Percentiles rank a stretch among this genome's conserved stretches.
Evolutionary conservation across 805 yeast species (phyloP).

Genomic region (Candida maesae): DNA sequence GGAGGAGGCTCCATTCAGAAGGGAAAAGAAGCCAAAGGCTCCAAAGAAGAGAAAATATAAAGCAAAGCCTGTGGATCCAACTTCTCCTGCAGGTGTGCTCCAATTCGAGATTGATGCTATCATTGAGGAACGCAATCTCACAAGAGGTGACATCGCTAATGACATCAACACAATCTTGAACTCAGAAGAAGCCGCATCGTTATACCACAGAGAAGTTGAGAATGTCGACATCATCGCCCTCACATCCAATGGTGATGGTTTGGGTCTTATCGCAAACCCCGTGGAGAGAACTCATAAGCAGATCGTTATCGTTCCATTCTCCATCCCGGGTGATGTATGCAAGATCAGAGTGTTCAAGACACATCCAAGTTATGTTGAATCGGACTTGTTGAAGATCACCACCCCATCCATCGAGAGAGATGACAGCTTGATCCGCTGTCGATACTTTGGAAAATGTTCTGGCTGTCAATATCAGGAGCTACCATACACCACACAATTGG

Average conservation of each 20-base stretch:
- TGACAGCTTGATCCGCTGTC: conserved; percentile 62
- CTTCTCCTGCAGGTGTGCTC: conserved; percentile 78
- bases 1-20: not conserved
- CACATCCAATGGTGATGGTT: conserved; percentile 84
- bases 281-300: conserved; percentile 42
- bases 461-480: conserved; percentile 93
- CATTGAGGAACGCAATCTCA: conserved; percentile 38
- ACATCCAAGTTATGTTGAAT: conserved; percentile 68
- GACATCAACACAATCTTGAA: conserved; percentile 66
- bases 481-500: conserved; percentile 67
- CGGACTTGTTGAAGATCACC: conserved; percentile 60
- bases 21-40: conserved; percentile 4
- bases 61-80: conserved; percentile 64
- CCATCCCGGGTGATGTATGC: conserved; percentile 81
- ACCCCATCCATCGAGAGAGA: conserved; percentile 41
- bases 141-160: conserved; percentile 48
- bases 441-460: conserved; percentile 87
- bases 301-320: conserved; percentile 79
- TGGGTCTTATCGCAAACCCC: conserved; percentile 67
- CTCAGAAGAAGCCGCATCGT: conserved; percentile 41
- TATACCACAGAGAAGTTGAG: conserved; percentile 55
- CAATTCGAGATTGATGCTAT: conserved; percentile 67
- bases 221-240: conserved; percentile 55
- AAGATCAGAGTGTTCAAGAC: conserved; percentile 71
- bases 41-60: conserved; percentile 46